phyloP scores from a whole-genome alignment of 441 rosid genomes.

The Jatropha podagrica region DNA sequence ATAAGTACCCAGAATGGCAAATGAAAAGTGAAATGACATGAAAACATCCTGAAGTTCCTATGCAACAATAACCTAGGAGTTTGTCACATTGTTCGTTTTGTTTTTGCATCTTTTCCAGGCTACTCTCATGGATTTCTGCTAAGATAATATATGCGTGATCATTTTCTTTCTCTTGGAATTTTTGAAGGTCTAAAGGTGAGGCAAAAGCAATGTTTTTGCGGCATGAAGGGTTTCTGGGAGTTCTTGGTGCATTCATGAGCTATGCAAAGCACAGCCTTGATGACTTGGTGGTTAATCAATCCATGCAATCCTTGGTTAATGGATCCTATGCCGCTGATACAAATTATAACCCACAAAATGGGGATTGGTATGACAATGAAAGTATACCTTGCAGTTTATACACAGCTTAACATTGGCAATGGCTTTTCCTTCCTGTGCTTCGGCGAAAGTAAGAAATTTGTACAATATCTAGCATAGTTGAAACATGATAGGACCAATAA shows the following conservation, averaged over 20 bases:
- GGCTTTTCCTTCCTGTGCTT: conserved; percentile 3
- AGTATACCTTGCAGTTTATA: conserved; percentile 39
- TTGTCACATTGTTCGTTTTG: neutral
- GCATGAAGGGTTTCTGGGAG: conserved; percentile 97
- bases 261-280: conserved; percentile 37
- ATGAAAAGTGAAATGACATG: neutral
- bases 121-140: neutral
- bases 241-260: conserved; percentile 73
- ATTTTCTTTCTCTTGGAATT: neutral
- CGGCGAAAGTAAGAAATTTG: neutral
- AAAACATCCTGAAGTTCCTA: neutral
- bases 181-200: conserved; percentile 84
- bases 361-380: conserved; percentile 37
- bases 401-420: conserved; percentile 27
- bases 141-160: neutral
- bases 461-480: conserved; percentile 20
- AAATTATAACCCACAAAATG: conserved; percentile 24
- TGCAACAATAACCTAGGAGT: neutral
- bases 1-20: neutral
- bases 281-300: conserved; percentile 26
- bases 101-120: conserved; percentile 8
- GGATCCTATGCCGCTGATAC: conserved; percentile 30
- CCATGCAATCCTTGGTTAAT: conserved; percentile 21
- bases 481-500: conserved; percentile 16
- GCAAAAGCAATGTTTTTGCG: conserved; percentile 88